A percentile compares a stretch with the other conserved stretches of the same genome.
phyloP scores from a whole-genome alignment of 768 basidiomycete species.

The Dentipellis fragilis region DNA sequence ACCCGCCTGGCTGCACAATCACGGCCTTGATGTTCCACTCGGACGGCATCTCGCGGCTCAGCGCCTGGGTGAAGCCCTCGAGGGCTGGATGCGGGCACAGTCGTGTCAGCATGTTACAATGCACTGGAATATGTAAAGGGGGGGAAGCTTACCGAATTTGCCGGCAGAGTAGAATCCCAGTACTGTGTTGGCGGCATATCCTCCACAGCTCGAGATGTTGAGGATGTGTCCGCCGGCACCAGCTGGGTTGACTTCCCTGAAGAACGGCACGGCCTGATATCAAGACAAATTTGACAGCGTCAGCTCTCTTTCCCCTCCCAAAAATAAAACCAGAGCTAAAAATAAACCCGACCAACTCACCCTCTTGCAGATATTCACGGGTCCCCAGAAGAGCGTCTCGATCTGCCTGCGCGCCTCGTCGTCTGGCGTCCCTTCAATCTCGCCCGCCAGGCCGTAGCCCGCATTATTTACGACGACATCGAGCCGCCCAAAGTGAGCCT shows the following conservation, averaged over 20 bases:
- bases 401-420: background rate
- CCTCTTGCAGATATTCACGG: background rate
- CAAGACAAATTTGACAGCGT: background rate
- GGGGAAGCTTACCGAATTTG: conserved; percentile 25
- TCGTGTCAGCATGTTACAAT: background rate
- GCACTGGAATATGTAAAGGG: background rate
- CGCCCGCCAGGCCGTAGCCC: background rate
- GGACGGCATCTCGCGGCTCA: conserved; percentile 1
- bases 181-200: conserved; percentile 21
- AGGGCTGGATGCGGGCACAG: background rate
- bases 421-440: conserved; percentile 2
- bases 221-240: conserved; percentile 3
- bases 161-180: conserved; percentile 24
- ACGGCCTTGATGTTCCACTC: conserved; percentile 6
- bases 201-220: conserved; percentile 14
- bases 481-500: background rate
- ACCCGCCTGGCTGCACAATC: conserved; percentile 4
- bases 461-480: conserved; percentile 5
- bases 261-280: background rate
- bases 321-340: too few relatives aligned
- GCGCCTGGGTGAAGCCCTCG: conserved; percentile 2
- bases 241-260: conserved; percentile 2
- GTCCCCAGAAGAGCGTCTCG: conserved; percentile 3
- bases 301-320: background rate
- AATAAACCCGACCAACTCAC: background rate